Base-by-base conservation (phyloP, 441 rosid genomes). In the Jatropha multifida region DNA sequence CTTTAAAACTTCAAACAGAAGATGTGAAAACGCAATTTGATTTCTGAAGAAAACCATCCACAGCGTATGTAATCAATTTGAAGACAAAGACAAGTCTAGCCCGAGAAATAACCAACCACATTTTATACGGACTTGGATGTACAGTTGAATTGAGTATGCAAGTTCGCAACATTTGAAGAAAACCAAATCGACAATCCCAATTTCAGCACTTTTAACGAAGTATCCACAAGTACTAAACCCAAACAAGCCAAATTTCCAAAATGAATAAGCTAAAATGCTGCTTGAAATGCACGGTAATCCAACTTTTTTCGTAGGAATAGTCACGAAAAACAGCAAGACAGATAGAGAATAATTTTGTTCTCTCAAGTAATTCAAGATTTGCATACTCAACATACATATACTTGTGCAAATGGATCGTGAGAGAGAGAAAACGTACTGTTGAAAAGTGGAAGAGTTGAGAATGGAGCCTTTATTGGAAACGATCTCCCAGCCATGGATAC, bases 401-500 rank as follows among this genome's bases (percentile, higher is more conserved):
- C 40, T 60, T 14, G 5, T 11, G 9, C 27, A 12, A 4, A 55
- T 76, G 78, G 44, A 58, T 63, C 74, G 58, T 63, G 71, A 27
- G 51, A 44, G 27, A 62, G 40, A 37, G 55, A 32, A 52, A 40
- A 69, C 1, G 65, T 88, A 94, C 97, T 82, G 77, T 54, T 79
- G 75, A 74, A 79, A 79, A 75, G 91, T 64, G 80, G 91, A 85
- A 51, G 97, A 93, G 46, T 79, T 93, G 82, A 95, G 96, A 75
- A 95, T 95, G 83, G 94, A 84, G 84, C 90, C 83, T 42, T 85
- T 92, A 74, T 72, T 79, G 74, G 99, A 85, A 72, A 88, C 90
- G 85, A 95, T 93, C 87, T 92, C 94, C 96, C 99, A 90, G 66
- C 86, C 97, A 48, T 83, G 87, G 76, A 95, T 86, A 59, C 85